Conservation (phyloP, 2,329 filamentous ascomycete species). For the Macrophomina tecta region DNA sequence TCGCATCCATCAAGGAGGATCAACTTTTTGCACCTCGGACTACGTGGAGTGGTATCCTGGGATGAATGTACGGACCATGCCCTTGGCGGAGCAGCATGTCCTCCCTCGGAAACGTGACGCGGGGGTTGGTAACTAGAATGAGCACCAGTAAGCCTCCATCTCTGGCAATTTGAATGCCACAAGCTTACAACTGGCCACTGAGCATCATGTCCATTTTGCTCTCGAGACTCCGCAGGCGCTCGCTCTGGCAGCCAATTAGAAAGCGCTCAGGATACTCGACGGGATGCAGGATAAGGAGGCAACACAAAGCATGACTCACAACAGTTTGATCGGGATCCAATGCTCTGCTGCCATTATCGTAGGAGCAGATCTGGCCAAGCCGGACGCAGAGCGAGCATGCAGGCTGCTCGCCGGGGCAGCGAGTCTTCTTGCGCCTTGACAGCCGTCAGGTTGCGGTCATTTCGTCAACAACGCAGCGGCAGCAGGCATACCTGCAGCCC, state of each 20-base stretch:
- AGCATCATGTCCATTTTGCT: conserved; percentile 23
- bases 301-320: not conserved
- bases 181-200: not conserved
- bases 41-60: not conserved
- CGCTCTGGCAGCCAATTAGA: not conserved
- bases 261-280: not conserved
- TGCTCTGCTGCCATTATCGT: not conserved
- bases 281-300: not conserved
- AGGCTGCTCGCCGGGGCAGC: conserved; percentile 59
- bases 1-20: too few relatives aligned
- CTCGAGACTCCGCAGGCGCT: conserved; percentile 15
- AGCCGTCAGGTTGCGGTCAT: not conserved
- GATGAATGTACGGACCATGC: not conserved
- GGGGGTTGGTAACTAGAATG: not conserved
- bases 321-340: not conserved
- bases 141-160: not conserved
- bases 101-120: not conserved
- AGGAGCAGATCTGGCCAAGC: conserved; percentile 52
- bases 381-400: conserved; percentile 57
- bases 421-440: conserved; percentile 57
- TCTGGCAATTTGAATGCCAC: too few relatives aligned
- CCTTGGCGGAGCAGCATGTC: not conserved
- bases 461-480: too few relatives aligned
- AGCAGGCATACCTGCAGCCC: conserved; percentile 5
- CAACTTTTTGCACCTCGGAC: not conserved